These are phyloP conservation scores for Helotiales sp. DNA, from an alignment of 2,329 filamentous ascomycete genomes.

Conservation along the genomic window DNA sequence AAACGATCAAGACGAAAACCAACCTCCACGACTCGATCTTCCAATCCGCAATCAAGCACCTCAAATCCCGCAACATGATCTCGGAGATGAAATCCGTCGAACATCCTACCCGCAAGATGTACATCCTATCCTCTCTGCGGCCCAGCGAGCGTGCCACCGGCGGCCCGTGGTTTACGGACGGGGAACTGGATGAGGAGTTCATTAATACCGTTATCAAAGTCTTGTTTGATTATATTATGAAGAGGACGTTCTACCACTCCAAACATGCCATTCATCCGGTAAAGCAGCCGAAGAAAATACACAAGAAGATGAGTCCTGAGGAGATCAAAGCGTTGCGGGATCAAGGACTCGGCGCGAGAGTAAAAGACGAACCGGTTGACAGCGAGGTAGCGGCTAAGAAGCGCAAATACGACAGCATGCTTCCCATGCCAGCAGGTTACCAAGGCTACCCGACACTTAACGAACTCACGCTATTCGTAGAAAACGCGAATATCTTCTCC, in stretches of 20 bases:
- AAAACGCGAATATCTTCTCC: slow-evolving; percentile 70
- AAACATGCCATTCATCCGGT: slow-evolving; percentile 32
- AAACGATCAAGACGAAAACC: slow-evolving; percentile 78
- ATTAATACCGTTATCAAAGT: slow-evolving; percentile 77
- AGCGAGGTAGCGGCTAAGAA: slow-evolving; percentile 27
- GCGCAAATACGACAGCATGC: slow-evolving; percentile 32
- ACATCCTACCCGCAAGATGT: slow-evolving; percentile 90
- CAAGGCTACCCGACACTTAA: slow-evolving; percentile 79
- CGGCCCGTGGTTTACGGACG: slow-evolving; percentile 92
- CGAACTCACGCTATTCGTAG: slow-evolving; percentile 77
- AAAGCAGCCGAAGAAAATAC: slow-evolving; percentile 60
- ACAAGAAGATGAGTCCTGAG: slow-evolving; percentile 53
- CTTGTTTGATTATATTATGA: slow-evolving; percentile 75
- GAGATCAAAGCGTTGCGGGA: slow-evolving; percentile 44
- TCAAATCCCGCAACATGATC: slow-evolving; percentile 83
- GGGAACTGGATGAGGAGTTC: slow-evolving; percentile 86
- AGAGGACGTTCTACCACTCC: slow-evolving; percentile 68
- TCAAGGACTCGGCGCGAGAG: slow-evolving; percentile 30
- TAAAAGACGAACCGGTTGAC: slow-evolving; percentile 25
- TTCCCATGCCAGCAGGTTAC: slow-evolving; percentile 68
- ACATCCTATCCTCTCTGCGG: slow-evolving; percentile 84
- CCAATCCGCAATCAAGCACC: slow-evolving; percentile 79
- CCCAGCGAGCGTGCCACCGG: slow-evolving; percentile 91
- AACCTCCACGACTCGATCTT: slow-evolving; percentile 85
- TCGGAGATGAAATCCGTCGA: slow-evolving; percentile 91